Evolutionary conservation across 805 yeast genomes (phyloP).

Genomic region (Saturnispora halmiae): DNA sequence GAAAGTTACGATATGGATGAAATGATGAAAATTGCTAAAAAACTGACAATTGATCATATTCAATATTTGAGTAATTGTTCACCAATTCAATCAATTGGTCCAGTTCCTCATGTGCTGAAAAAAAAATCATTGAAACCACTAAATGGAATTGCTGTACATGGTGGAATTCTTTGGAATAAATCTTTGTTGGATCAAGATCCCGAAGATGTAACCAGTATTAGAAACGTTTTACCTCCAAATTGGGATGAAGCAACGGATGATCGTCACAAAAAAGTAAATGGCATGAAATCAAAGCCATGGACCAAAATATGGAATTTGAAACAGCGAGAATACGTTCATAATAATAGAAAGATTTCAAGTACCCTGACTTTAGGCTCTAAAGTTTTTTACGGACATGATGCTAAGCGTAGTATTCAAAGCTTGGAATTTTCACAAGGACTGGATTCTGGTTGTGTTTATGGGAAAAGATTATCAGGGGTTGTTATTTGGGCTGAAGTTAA

Average conservation of each 20-base stretch:
- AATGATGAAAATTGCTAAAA: slow-evolving; percentile 40
- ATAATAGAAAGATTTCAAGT: slow-evolving; percentile 8
- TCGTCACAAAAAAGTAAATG: slow-evolving; percentile 23
- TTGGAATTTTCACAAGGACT: slow-evolving; percentile 66
- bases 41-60: slow-evolving; percentile 51
- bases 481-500: slow-evolving; percentile 35
- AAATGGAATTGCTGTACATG: slow-evolving; percentile 65
- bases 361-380: slow-evolving; percentile 24
- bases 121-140: slow-evolving; percentile 17
- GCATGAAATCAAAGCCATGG: slow-evolving; percentile 28
- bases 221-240: slow-evolving; percentile 57
- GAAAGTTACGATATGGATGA: slow-evolving; percentile 30
- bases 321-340: slow-evolving; percentile 15
- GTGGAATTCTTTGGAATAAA: slow-evolving; percentile 64
- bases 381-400: slow-evolving; percentile 86
- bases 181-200: slow-evolving; percentile 50
- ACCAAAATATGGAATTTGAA: slow-evolving; percentile 25
- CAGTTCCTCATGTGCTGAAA: slow-evolving; percentile 37
- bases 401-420: slow-evolving; percentile 61
- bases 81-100: slow-evolving; percentile 52
- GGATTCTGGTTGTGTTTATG: slow-evolving; percentile 76
- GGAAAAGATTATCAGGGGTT: slow-evolving; percentile 58
- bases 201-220: slow-evolving; percentile 55
- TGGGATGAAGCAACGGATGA: slow-evolving; percentile 49
- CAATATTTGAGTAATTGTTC: slow-evolving; percentile 54